Conservation (phyloP, 2,329 filamentous ascomycete species). For the Sclerotinia trifoliorum region DNA sequence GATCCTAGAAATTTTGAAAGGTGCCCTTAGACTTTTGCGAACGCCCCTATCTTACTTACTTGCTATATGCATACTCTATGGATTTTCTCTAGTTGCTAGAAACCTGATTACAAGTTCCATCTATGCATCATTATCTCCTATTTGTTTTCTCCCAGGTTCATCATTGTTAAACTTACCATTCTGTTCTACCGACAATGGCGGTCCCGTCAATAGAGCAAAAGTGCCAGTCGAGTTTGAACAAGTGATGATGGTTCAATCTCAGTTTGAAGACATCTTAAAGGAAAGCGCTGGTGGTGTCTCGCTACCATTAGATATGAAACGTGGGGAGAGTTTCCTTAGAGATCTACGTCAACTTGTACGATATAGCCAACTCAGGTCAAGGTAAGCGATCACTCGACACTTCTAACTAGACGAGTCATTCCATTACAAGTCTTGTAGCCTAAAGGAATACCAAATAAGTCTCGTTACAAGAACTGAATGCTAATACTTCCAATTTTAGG, state of each 20-base stretch:
- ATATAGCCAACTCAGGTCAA: constrained; percentile 64
- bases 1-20: constrained; percentile 54
- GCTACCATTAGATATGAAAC: constrained; percentile 76
- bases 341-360: constrained; percentile 72
- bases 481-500: constrained; percentile 39
- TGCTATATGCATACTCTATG: constrained; percentile 59
- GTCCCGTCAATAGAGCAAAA: constrained; percentile 30
- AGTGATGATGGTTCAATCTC: constrained; percentile 70
- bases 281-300: constrained; percentile 63
- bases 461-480: not conserved
- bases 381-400: constrained; percentile 31
- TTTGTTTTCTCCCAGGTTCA: constrained; percentile 68
- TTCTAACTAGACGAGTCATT: not conserved
- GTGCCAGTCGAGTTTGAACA: constrained; percentile 63
- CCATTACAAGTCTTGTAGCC: not conserved
- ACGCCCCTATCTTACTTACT: constrained; percentile 62
- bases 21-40: constrained; percentile 62
- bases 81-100: constrained; percentile 56
- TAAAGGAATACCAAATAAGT: not conserved
- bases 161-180: constrained; percentile 63
- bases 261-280: constrained; percentile 73
- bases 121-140: constrained; percentile 60
- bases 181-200: constrained; percentile 46
- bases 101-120: constrained; percentile 63
- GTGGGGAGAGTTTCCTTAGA: constrained; percentile 69